Evolutionary conservation across 2,329 filamentous ascomycete species (phyloP), one percentile per base, ranked within the genome.

Genomic region (Fusarium napiforme): DNA sequence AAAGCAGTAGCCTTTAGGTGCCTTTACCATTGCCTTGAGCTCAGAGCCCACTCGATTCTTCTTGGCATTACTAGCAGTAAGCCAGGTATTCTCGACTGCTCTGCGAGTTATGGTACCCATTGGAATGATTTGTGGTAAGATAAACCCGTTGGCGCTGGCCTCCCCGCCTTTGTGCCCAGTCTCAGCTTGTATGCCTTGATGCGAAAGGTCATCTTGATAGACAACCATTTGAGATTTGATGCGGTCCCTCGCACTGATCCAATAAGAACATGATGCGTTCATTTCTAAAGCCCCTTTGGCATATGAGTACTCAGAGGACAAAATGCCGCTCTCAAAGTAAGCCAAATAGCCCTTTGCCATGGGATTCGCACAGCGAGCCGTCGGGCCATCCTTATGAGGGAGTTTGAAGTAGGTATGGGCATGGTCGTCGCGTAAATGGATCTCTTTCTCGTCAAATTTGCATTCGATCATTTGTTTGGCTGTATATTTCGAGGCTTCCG

Each of bases 261-360:
- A 99, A 82, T 99, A 99, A 2, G 96, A 98, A 80, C 97, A 99
- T 0, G 95, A 97, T 1, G 96, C 95, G 77, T 99, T 99, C 96
- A 99, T 99, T 77, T 98, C 93, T 47, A 99, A 85, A 0, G 97
- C 96, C 81, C 97, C 95, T 79, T 97, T 98, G 0, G 96, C 96
- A 78, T 98, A 96, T 0, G 91, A 81, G 78, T 93, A 98, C 81
- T 97, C 93, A 0, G 96, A 98, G 1, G 94, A 93, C 7, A 99
- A 85, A 1, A 89, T 93, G 0, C 95, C 96, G 40, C 93, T 93
- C 78, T 99, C 96, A 78, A 99, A 98, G 80, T 97, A 98, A 58
- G 91, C 82, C 64, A 97, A 85, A 77, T 98, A 99, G 16, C 93
- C 90, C 82, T 99, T 99, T 12, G 96, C 95, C 80, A 99, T 88